A percentile compares a stretch with the other conserved stretches of the same genome.
Evolutionary conservation across 1,284 basidiomycete species (phyloP).

Genomic region (Ganoderma leucocontextum): DNA sequence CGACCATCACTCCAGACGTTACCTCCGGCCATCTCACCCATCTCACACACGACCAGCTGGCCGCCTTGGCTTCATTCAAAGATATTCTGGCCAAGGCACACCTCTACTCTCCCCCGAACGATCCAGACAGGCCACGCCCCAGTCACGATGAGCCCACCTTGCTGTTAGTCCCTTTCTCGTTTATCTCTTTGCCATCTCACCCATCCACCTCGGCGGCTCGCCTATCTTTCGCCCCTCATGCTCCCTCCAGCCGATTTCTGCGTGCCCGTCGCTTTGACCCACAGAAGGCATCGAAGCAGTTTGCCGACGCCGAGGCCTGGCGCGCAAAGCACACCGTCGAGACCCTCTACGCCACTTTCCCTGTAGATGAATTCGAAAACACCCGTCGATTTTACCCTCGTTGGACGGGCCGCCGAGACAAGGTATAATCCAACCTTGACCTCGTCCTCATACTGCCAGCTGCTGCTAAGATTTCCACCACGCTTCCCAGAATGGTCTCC

Average conservation of each 20-base stretch:
- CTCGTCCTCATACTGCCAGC: neutral
- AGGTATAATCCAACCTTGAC: constrained; percentile 49
- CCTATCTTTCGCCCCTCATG: neutral
- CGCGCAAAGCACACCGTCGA: constrained; percentile 66
- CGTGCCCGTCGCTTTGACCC: constrained; percentile 73
- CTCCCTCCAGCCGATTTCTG: constrained; percentile 69
- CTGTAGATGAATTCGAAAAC: constrained; percentile 64
- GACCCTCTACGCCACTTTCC: constrained; percentile 66
- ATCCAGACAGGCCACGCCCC: constrained; percentile 40
- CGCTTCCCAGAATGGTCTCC: constrained; percentile 64
- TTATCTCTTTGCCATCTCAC: constrained; percentile 46
- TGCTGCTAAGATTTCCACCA: constrained; percentile 5
- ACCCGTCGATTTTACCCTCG: constrained; percentile 74
- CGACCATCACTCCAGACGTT: constrained; percentile 38
- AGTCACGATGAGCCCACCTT: constrained; percentile 70
- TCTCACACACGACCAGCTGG: constrained; percentile 56
- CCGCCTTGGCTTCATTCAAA: constrained; percentile 61
- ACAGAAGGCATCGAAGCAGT: constrained; percentile 73
- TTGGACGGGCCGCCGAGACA: constrained; percentile 82
- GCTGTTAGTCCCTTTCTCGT: neutral
- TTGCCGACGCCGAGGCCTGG: constrained; percentile 71
- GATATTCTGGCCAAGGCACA: constrained; percentile 52
- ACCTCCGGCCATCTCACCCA: constrained; percentile 63
- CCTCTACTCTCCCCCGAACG: constrained; percentile 54
- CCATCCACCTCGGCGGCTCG: constrained; percentile 49